Conservation (phyloP, 148 eudicot genomes). For the Heliamphora exappendiculata region DNA sequence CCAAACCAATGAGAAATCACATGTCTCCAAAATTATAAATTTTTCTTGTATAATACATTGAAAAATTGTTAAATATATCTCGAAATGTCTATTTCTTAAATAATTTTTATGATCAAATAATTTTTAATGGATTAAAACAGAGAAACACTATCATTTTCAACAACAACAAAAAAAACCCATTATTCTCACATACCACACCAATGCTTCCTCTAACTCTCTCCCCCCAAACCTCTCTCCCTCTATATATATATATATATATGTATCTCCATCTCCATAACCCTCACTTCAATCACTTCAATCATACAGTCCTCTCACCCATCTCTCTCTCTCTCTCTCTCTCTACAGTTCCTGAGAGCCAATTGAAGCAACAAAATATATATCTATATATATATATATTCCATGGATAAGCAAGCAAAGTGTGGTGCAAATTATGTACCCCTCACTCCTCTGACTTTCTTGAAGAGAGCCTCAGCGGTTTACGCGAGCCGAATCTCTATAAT, state of each 20-base stretch:
- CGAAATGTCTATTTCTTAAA: too few species aligned
- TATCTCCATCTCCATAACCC: background rate
- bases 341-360: too few species aligned
- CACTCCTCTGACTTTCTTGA: constrained; percentile 67
- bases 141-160: too few species aligned
- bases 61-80: too few species aligned
- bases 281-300: background rate
- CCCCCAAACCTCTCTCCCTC: background rate
- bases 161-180: too few species aligned
- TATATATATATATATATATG: background rate
- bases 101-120: background rate
- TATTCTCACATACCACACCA: too few species aligned
- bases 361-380: too few species aligned
- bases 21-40: too few species aligned
- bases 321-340: background rate
- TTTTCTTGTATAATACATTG: too few species aligned
- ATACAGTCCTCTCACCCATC: background rate
- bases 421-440: constrained; percentile 67
- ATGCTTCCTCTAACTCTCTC: too few species aligned
- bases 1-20: too few species aligned
- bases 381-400: constrained; percentile 11
- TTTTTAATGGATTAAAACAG: background rate
- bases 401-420: constrained; percentile 59
- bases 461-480: constrained; percentile 61
- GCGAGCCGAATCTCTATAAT: constrained; percentile 61